phyloP scores from a whole-genome alignment of 768 basidiomycete species.

The Lentinula edodes region DNA sequence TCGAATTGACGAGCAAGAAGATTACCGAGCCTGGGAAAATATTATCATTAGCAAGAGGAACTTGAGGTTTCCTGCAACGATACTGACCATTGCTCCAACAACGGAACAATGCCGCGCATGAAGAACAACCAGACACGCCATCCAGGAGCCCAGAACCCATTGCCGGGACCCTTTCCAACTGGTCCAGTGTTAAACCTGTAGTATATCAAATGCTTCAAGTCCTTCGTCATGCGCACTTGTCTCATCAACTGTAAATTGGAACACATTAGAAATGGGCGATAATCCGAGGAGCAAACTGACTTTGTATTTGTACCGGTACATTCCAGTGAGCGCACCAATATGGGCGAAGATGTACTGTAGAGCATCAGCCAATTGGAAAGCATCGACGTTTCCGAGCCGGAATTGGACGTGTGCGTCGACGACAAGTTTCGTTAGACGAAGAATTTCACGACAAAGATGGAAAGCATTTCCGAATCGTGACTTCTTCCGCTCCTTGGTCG shows the following conservation, averaged over 20 bases:
- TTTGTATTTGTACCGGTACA: slow-evolving; percentile 99
- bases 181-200: slow-evolving; percentile 99
- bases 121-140: slow-evolving; percentile 99
- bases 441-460: slow-evolving; percentile 95
- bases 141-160: slow-evolving; percentile 99
- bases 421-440: slow-evolving; percentile 95
- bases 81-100: slow-evolving; percentile 86
- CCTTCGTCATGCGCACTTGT: slow-evolving; percentile 99
- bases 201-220: slow-evolving; percentile 96
- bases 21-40: slow-evolving; percentile 70
- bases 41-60: background rate
- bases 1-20: slow-evolving; percentile 97
- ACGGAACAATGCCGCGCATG: slow-evolving; percentile 97
- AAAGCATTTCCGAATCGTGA: slow-evolving; percentile 99
- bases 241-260: slow-evolving; percentile 71
- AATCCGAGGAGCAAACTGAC: slow-evolving; percentile 27
- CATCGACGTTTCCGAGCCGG: slow-evolving; percentile 96
- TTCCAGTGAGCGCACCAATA: slow-evolving; percentile 96
- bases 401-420: slow-evolving; percentile 99
- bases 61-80: background rate
- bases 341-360: slow-evolving; percentile 97
- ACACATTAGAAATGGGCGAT: slow-evolving; percentile 5
- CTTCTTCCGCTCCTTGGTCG: slow-evolving; percentile 99
- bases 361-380: slow-evolving; percentile 98
- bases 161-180: slow-evolving; percentile 97